phyloP scores from a whole-genome alignment of 805 yeast species.

The Schwanniomyces sp. region DNA sequence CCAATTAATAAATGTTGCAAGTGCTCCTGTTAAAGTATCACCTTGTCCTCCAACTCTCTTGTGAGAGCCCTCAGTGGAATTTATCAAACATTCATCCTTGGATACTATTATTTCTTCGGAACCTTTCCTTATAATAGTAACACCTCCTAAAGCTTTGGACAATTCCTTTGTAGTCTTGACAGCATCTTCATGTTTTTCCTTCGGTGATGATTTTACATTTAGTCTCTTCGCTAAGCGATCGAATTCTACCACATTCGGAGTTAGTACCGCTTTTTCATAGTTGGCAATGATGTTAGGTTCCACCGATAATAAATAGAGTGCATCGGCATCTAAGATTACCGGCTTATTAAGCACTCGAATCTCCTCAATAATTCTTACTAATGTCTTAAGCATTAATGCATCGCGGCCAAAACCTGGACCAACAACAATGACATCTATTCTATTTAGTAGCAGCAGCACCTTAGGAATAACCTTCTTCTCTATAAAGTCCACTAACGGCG shows the following conservation, averaged over 20 bases:
- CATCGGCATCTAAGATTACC: constrained; percentile 88
- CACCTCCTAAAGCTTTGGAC: constrained; percentile 52
- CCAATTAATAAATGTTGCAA: constrained; percentile 86
- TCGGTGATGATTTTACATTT: constrained; percentile 28
- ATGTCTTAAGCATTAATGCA: constrained; percentile 57
- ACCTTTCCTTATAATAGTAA: constrained; percentile 77
- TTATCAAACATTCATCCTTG: constrained; percentile 42
- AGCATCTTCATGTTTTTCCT: constrained; percentile 16
- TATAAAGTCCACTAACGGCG: constrained; percentile 29
- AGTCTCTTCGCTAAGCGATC: constrained; percentile 59
- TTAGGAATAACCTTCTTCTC: constrained; percentile 53
- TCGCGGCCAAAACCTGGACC: constrained; percentile 97
- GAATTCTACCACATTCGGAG: constrained; percentile 91
- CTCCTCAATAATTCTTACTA: constrained; percentile 57
- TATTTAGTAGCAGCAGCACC: constrained; percentile 51
- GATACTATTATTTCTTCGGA: constrained; percentile 59
- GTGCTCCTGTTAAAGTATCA: constrained; percentile 82
- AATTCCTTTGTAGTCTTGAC: constrained; percentile 38
- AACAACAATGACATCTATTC: constrained; percentile 79
- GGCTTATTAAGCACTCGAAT: constrained; percentile 61
- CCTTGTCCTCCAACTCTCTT: constrained; percentile 97
- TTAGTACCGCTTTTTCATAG: constrained; percentile 63
- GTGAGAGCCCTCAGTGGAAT: constrained; percentile 58
- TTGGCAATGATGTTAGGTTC: constrained; percentile 56
- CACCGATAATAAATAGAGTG: constrained; percentile 63